These are phyloP conservation scores for Saccharata proteae DNA, from an alignment of 2,329 filamentous ascomycete genomes.

Conservation along the genomic window DNA sequence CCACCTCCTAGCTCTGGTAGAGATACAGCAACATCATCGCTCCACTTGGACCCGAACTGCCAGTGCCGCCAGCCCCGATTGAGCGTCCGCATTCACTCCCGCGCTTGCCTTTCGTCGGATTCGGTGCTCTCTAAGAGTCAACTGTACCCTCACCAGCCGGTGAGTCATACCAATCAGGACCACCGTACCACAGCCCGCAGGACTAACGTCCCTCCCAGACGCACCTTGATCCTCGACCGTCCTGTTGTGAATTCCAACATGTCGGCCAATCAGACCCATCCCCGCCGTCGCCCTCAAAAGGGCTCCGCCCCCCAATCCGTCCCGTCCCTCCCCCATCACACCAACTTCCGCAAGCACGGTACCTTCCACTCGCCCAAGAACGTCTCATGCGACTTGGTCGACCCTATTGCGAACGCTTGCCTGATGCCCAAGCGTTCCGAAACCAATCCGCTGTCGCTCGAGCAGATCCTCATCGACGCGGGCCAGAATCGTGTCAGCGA, in stretches of 20 bases:
- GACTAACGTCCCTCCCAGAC: conserved; percentile 2
- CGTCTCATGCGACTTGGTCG: conserved; percentile 25
- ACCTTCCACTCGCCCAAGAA: conserved; percentile 35
- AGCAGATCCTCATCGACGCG: conserved; percentile 34
- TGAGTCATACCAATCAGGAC: conserved; percentile 5
- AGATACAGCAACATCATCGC: conserved; percentile 5
- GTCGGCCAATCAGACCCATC: conserved; percentile 27
- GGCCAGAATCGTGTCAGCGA: conserved; percentile 33
- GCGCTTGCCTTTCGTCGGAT: too few species aligned
- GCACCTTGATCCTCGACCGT: not conserved
- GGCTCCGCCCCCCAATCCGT: conserved; percentile 13
- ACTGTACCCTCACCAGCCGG: conserved; percentile 1
- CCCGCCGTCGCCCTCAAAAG: conserved; percentile 35
- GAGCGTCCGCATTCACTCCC: conserved; percentile 1
- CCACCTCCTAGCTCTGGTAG: not conserved
- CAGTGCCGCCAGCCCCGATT: conserved; percentile 3
- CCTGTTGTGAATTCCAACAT: conserved; percentile 20
- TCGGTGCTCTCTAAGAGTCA: conserved; percentile 3
- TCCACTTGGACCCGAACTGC: not conserved
- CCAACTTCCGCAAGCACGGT: conserved; percentile 34
- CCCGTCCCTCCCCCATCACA: conserved; percentile 20
- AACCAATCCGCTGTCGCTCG: conserved; percentile 35
- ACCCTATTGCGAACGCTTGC: conserved; percentile 23
- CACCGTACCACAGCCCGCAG: conserved; percentile 3
- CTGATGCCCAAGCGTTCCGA: conserved; percentile 36